Percentiles rank a stretch among this genome's conserved stretches.
phyloP scores from a whole-genome alignment of 805 yeast genomes.

The Maudiozyma serrabonitensis region DNA sequence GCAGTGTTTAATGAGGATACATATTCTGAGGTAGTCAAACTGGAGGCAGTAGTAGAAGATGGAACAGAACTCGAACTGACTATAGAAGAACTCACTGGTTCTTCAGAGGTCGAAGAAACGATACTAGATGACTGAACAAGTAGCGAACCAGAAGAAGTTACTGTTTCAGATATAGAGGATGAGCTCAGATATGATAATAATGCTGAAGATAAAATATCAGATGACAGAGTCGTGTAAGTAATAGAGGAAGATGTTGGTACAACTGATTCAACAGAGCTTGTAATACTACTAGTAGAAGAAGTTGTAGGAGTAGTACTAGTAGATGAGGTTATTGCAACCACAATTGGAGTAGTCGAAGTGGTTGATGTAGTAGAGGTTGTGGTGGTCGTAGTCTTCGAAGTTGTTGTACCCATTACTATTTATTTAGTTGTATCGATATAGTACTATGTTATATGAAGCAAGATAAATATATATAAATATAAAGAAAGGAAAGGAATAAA shows the following conservation, averaged over 20 bases:
- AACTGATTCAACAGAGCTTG: neutral
- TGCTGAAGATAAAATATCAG: neutral
- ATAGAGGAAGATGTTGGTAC: neutral
- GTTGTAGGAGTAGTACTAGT: neutral
- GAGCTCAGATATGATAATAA: neutral
- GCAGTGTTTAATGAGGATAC: neutral
- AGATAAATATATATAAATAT: no score
- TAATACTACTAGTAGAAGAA: neutral
- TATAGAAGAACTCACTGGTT: neutral
- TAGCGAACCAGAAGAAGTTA: neutral
- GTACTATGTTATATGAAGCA: neutral
- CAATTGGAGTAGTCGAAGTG: neutral
- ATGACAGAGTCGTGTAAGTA: neutral
- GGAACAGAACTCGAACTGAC: neutral
- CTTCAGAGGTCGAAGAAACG: neutral
- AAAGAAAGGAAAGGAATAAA: neutral
- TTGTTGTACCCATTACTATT: neutral
- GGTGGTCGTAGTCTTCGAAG: neutral
- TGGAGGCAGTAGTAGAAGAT: neutral
- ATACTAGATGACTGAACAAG: neutral
- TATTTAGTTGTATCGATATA: neutral
- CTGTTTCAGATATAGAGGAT: neutral
- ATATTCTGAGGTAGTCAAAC: neutral
- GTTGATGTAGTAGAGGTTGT: neutral
- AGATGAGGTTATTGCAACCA: neutral